These are phyloP conservation scores for Wallacemonas sp. DNA, from an alignment of 208 protist genomes.

Conservation along the genomic window DNA sequence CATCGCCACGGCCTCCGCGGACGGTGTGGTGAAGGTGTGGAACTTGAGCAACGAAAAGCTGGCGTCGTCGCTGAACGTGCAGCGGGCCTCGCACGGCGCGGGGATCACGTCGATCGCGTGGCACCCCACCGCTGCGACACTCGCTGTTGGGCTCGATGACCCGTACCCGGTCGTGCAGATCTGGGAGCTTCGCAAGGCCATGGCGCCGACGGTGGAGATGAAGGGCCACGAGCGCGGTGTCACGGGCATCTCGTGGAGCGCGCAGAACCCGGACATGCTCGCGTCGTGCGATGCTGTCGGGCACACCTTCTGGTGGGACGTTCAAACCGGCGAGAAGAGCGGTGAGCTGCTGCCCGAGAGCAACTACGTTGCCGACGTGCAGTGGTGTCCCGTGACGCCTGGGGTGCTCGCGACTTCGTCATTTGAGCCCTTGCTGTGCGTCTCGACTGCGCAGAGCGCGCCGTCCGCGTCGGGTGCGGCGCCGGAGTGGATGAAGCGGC, in stretches of 20 bases:
- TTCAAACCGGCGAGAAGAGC: constrained; percentile 69
- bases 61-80: constrained; percentile 88
- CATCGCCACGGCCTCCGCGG: constrained; percentile 90
- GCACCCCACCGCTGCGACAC: constrained; percentile 93
- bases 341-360: constrained; percentile 61
- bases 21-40: constrained; percentile 93
- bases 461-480: constrained; percentile 20
- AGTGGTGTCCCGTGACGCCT: constrained; percentile 93
- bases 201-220: constrained; percentile 84
- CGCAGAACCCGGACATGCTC: constrained; percentile 89
- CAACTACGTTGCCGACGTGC: constrained; percentile 94
- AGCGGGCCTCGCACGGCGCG: constrained; percentile 50
- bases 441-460: constrained; percentile 53
- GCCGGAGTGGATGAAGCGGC: constrained; percentile 61
- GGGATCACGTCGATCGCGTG: constrained; percentile 90
- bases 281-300: constrained; percentile 94
- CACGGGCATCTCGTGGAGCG: constrained; percentile 93
- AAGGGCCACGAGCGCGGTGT: constrained; percentile 88
- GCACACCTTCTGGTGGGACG: constrained; percentile 95
- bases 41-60: constrained; percentile 92
- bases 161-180: constrained; percentile 92
- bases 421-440: constrained; percentile 77
- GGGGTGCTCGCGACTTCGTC: constrained; percentile 90
- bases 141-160: constrained; percentile 95
- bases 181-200: constrained; percentile 96